Conservation (phyloP, 2,329 filamentous ascomycete species). For the Sphaerulina vaccinii region DNA sequence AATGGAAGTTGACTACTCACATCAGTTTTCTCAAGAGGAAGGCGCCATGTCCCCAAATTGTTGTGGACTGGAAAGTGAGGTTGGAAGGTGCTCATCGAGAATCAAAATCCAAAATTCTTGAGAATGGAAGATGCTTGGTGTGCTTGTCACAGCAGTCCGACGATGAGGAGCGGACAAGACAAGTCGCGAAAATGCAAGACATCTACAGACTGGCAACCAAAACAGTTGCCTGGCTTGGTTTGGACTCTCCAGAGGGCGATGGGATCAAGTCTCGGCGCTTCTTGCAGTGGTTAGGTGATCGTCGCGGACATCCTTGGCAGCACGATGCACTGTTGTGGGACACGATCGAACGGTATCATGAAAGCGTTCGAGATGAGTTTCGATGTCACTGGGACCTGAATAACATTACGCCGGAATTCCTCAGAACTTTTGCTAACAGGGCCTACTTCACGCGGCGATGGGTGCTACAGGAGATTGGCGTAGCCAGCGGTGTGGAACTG, state of each 20-base stretch:
- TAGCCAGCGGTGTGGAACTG: no score
- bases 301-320: background rate
- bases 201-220: background rate
- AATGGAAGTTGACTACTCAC: no score
- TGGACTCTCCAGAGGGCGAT: background rate
- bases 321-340: no score
- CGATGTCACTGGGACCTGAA: background rate
- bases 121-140: no score
- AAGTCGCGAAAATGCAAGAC: background rate
- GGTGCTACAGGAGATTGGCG: background rate
- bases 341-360: no score
- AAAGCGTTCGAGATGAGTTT: no score
- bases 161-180: background rate
- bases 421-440: background rate
- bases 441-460: background rate
- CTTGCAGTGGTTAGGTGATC: background rate
- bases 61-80: no score
- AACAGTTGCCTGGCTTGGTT: background rate
- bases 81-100: no score
- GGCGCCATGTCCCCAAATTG: no score
- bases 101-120: no score
- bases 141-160: no score
- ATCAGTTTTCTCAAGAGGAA: no score
- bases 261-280: background rate
- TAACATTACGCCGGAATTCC: background rate